Conservation (phyloP, 2,329 filamentous ascomycete species). For the Cordyceps javanica region DNA sequence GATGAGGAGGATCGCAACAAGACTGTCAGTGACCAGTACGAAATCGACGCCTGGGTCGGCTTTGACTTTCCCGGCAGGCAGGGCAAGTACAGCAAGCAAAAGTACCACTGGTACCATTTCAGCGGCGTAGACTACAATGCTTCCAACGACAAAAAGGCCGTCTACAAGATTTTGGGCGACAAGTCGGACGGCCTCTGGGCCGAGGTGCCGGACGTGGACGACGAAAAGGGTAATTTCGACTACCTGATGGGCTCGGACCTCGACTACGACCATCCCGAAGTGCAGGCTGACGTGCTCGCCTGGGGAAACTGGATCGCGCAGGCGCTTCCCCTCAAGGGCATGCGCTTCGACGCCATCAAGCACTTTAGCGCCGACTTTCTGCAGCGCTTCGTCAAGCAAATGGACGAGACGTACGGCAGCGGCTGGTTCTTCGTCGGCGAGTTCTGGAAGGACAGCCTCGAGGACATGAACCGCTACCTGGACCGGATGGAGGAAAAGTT, state of each 20-base stretch:
- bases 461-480: slow-evolving; percentile 27
- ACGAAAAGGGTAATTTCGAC: slow-evolving; percentile 59
- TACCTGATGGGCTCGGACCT: slow-evolving; percentile 69
- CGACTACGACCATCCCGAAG: slow-evolving; percentile 59
- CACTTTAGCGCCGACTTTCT: slow-evolving; percentile 66
- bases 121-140: slow-evolving; percentile 64
- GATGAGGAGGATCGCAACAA: slow-evolving; percentile 54
- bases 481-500: slow-evolving; percentile 48
- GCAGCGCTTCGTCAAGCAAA: slow-evolving; percentile 53
- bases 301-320: slow-evolving; percentile 65
- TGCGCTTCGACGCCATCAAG: slow-evolving; percentile 67
- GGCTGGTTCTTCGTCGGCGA: slow-evolving; percentile 34
- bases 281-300: slow-evolving; percentile 55
- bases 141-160: slow-evolving; percentile 49
- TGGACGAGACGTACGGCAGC: slow-evolving; percentile 40
- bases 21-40: slow-evolving; percentile 49
- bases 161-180: slow-evolving; percentile 61
- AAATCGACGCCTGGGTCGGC: slow-evolving; percentile 65
- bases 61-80: slow-evolving; percentile 62
- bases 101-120: slow-evolving; percentile 67
- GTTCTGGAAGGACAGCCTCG: slow-evolving; percentile 33
- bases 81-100: slow-evolving; percentile 54
- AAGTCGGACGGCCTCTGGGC: slow-evolving; percentile 56
- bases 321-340: slow-evolving; percentile 55
- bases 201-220: slow-evolving; percentile 49